phyloP scores from a whole-genome alignment of 1,139 yeast species.

The Meyerozyma sp. region DNA sequence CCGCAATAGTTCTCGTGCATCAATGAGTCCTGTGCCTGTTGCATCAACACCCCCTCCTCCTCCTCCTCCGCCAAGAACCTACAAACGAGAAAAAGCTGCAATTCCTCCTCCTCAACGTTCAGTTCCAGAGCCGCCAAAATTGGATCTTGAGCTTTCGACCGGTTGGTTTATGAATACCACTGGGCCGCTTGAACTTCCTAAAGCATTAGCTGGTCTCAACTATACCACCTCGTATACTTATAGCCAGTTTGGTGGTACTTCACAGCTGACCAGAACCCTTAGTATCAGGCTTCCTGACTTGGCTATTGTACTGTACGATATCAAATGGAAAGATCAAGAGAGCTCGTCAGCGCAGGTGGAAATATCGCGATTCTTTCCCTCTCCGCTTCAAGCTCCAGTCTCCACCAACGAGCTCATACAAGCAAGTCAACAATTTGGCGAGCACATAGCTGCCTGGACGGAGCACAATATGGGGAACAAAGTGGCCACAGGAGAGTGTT shows the following conservation, averaged over 20 bases:
- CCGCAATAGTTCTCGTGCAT: conserved; percentile 3
- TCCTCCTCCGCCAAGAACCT: conserved; percentile 33
- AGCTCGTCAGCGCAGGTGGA: conserved; percentile 15
- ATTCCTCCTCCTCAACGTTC: conserved; percentile 6
- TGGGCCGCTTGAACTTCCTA: conserved; percentile 26
- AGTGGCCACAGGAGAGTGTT: conserved; percentile 73
- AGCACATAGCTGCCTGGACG: conserved; percentile 59
- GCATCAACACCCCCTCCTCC: conserved; percentile 30
- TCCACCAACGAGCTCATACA: conserved; percentile 31
- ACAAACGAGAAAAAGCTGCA: conserved; percentile 17
- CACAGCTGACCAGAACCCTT: conserved; percentile 16
- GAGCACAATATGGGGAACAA: conserved; percentile 48
- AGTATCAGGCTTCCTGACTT: conserved; percentile 48
- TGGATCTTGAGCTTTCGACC: conserved; percentile 37
- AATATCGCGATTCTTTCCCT: conserved; percentile 39
- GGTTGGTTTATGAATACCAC: conserved; percentile 41
- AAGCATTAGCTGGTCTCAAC: conserved; percentile 29
- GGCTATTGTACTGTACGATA: conserved; percentile 37
- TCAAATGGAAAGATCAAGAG: conserved; percentile 41
- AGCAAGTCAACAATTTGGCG: conserved; percentile 42
- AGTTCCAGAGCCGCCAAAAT: conserved; percentile 22
- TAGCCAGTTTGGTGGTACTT: conserved; percentile 8
- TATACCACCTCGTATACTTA: conserved; percentile 25
- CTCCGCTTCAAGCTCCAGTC: conserved; percentile 36
- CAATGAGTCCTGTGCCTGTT: neutral